Evolutionary conservation across 1,284 basidiomycete genomes (phyloP), one percentile per base, ranked within the genome.

Genomic region (Naganishia cerealis): DNA sequence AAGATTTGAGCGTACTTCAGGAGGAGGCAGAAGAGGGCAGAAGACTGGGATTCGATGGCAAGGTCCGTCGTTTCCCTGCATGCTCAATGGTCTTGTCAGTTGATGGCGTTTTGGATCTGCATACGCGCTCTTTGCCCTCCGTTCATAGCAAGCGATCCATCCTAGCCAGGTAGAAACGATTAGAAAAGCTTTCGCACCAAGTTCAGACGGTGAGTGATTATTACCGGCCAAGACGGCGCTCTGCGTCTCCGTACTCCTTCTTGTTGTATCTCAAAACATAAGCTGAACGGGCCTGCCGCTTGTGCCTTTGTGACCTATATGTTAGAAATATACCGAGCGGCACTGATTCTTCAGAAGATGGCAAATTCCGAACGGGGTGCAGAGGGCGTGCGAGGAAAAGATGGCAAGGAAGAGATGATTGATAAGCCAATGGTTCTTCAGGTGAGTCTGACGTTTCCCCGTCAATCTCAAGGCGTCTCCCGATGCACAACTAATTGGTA

Each of bases 81-180:
- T 48, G 24, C 50, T n/a, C 26, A 53, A 53, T 24, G 9, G 36
- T 24, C 33, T 42, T 12, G 58, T 38, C 40, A 46, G 50, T n/a
- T 53, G 56, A 40, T 59, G 40, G 61, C 46, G n/a, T 53, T 33
- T 43, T 16, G 24, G 42, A 43, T 38, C 10, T 13, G 16, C 54
- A 24, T 42, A 38, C 46, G 58, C 9, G 66, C 42, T 39, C 52
- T 48, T 13, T 36, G 46, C 12, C 16, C 36, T 56, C 21, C 43
- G 46, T 7, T 42, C 29, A 43, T 72, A 93, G 90, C 94, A 96
- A 91, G 92, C 91, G 1, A 95, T 98, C 62, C 94, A 98, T 80
- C 94, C 94, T 0, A 83, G 82, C 15, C 94, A 98, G 79, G 86
- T 96, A 3, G 85, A 86, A 26, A 82, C 85, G 6, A 92, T 95